phyloP scores from a whole-genome alignment of 495 filamentous ascomycete genomes.

The Hypoxylon fragiforme region DNA sequence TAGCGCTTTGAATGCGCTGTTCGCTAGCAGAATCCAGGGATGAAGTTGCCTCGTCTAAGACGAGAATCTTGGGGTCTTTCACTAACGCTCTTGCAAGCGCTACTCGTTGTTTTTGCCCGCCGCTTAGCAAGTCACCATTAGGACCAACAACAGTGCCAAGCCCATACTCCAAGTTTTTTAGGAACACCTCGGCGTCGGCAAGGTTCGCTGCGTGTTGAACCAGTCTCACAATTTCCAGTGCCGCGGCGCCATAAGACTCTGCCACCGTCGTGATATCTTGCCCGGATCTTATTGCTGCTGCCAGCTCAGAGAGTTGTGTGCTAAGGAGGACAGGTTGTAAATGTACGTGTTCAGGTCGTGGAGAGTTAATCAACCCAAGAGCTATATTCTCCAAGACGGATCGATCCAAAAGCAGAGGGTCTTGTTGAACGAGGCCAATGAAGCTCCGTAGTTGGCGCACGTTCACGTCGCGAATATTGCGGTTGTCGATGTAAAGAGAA shows the following conservation, averaged over 20 bases:
- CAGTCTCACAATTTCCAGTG: slow-evolving; percentile 39
- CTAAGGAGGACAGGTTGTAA: slow-evolving; percentile 35
- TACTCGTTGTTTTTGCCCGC: slow-evolving; percentile 66
- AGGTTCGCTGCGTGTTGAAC: slow-evolving; percentile 40
- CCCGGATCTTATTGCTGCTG: slow-evolving; percentile 31
- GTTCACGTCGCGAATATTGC: slow-evolving; percentile 59
- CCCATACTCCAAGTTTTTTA: slow-evolving; percentile 41
- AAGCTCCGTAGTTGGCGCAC: slow-evolving; percentile 58
- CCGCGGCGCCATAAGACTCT: slow-evolving; percentile 19
- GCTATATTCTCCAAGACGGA: slow-evolving; percentile 72
- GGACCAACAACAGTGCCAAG: slow-evolving; percentile 55
- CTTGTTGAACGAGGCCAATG: slow-evolving; percentile 68
- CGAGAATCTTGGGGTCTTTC: slow-evolving; percentile 48
- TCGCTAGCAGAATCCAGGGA: slow-evolving; percentile 58
- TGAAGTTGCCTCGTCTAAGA: slow-evolving; percentile 63
- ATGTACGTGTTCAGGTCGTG: slow-evolving; percentile 45
- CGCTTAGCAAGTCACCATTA: slow-evolving; percentile 51
- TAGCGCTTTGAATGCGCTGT: slow-evolving; percentile 54
- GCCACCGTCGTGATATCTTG: slow-evolving; percentile 30
- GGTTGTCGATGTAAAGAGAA: slow-evolving; percentile 54
- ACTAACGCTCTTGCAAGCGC: slow-evolving; percentile 60
- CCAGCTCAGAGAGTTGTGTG: slow-evolving; percentile 22
- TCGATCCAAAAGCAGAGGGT: slow-evolving; percentile 64
- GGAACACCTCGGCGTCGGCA: slow-evolving; percentile 47
- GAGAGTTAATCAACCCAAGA: slow-evolving; percentile 64